Base-by-base conservation (phyloP, 1,139 yeast genomes). In the Geotrichum fermentans region DNA sequence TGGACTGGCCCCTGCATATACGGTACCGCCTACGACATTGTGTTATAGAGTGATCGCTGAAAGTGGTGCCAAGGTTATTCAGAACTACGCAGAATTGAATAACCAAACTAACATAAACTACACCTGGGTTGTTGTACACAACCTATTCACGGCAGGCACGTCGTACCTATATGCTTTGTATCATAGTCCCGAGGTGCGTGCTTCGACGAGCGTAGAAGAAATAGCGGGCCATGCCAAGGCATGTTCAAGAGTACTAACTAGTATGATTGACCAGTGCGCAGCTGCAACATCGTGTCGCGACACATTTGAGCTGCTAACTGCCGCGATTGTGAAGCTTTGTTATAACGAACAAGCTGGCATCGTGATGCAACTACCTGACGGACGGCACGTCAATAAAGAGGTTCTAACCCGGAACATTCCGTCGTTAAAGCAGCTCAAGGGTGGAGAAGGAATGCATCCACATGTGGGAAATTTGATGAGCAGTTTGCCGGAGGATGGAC, bases 101-200 rank as follows among this genome's bases (percentile, higher is more conserved):
- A 66, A 70, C 18, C 73, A 73, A 30, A 78, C 78, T 57, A 73
- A 78, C 42, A 75, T 88, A 54, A 88, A 88, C 63, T 89, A 85
- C 66, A 87, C 96, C 0, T 89, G 96, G 96, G 92, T 90, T 0
- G 95, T 95, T 0, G 92, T 88, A 1, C 95, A 88, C 63, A 88
- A 87, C 63, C 69, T 87, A 49, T 87, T 87, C 62, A 83, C 85
- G 83, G 92, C 96, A 0, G 95, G 95, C 0, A 83, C 92, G 18
- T 83, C 95, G 2, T 87, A 81, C 58, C 71, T 88, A 40, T 88
- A 84, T 62, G 77, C 90, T 0, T 72, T 87, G 13, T 87, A 84
- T 61, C 84, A 83, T 61, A 79, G 85, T 32, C 74, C 73, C 20
- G 76, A 73, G 34, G 77, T 78, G 1, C 66, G 80, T n/a, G 60